phyloP scores from a whole-genome alignment of 331 rosid species.

The Malus hybrid region DNA sequence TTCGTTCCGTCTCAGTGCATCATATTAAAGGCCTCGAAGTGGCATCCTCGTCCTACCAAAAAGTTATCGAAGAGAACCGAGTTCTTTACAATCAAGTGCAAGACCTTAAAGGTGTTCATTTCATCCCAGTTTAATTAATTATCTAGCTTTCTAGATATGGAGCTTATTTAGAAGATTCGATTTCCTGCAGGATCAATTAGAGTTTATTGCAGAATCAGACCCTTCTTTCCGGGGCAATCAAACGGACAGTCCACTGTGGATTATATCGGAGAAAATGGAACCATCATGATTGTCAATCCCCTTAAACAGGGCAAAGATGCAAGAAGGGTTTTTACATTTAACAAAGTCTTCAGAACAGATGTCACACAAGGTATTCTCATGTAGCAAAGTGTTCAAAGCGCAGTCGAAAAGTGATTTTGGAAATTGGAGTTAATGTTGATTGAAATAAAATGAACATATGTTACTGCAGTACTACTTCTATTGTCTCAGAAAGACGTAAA shows the following conservation, averaged over 20 bases:
- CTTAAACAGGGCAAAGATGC: slow-evolving; percentile 73
- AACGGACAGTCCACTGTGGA: slow-evolving; percentile 67
- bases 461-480: background rate
- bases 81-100: slow-evolving; percentile 89
- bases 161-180: slow-evolving; percentile 5
- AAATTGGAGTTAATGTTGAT: background rate
- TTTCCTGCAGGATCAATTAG: slow-evolving; percentile 67
- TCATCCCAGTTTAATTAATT: background rate
- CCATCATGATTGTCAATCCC: slow-evolving; percentile 86
- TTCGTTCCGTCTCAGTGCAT: slow-evolving; percentile 34
- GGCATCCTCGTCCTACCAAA: slow-evolving; percentile 83
- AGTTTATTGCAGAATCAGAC: slow-evolving; percentile 94
- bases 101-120: slow-evolving; percentile 82
- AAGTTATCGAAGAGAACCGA: slow-evolving; percentile 86
- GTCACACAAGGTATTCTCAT: slow-evolving; percentile 69
- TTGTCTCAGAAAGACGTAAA: background rate
- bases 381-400: background rate
- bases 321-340: slow-evolving; percentile 83
- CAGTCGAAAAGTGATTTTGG: background rate
- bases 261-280: slow-evolving; percentile 96
- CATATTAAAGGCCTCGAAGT: slow-evolving; percentile 74
- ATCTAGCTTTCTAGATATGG: background rate
- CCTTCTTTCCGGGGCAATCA: slow-evolving; percentile 74
- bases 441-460: background rate
- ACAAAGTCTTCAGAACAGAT: slow-evolving; percentile 77